phyloP scores from a whole-genome alignment of 2,329 filamentous ascomycete species.

The Phialemoniopsis sp. region DNA sequence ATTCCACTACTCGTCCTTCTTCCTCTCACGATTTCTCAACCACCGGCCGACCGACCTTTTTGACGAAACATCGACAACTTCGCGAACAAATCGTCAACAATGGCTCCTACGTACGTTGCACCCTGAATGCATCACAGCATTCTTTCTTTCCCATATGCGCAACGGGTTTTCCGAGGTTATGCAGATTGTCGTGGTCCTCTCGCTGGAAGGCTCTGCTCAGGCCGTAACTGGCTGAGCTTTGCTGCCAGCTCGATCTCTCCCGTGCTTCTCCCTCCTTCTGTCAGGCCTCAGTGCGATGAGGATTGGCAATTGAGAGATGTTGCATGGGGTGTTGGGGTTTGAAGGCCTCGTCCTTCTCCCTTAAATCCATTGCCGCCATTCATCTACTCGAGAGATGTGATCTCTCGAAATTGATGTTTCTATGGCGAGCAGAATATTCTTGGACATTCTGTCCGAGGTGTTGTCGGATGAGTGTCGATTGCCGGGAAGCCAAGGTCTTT shows the following conservation, averaged over 20 bases:
- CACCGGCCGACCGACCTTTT: no score
- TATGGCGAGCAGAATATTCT: slow-evolving; percentile 43
- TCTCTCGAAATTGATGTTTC: slow-evolving; percentile 2
- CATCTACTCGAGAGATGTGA: slow-evolving; percentile 16
- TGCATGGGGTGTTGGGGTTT: slow-evolving; percentile 73
- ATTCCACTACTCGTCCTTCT: no score
- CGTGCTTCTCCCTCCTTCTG: slow-evolving; percentile 52
- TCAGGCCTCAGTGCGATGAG: slow-evolving; percentile 30
- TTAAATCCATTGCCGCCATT: slow-evolving; percentile 66
- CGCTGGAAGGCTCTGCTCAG: slow-evolving; percentile 54
- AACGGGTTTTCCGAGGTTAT: slow-evolving; percentile 26
- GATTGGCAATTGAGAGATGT: slow-evolving; percentile 54
- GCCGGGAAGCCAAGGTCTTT: not conserved
- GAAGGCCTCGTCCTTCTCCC: slow-evolving; percentile 65
- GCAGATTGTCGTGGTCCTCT: slow-evolving; percentile 83
- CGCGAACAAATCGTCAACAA: not conserved
- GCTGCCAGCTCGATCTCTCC: slow-evolving; percentile 79
- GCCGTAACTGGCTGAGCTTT: slow-evolving; percentile 19
- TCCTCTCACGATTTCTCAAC: no score
- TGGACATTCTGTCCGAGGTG: slow-evolving; percentile 53
- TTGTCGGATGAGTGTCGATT: slow-evolving; percentile 70
- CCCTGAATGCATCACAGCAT: slow-evolving; percentile 34
- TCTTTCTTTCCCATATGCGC: not conserved
- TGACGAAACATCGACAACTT: no score
- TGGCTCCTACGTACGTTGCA: slow-evolving; percentile 17